Conservation (phyloP, 306 rosid genomes). For the Cicer chorassanicum region DNA sequence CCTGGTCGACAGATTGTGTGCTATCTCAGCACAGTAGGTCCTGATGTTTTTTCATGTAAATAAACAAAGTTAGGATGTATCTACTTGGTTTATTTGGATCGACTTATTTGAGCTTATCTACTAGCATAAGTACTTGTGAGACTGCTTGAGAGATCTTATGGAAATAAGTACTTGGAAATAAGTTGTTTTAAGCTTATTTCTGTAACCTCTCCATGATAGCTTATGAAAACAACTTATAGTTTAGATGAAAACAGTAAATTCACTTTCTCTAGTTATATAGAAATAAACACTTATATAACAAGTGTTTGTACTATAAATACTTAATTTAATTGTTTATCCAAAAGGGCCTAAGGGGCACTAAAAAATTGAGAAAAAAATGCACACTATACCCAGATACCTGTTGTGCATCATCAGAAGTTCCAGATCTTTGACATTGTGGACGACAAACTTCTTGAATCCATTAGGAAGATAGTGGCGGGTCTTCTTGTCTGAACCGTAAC, state of each 20-base stretch:
- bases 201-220: too few species aligned
- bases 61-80: not conserved
- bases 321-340: too few species aligned
- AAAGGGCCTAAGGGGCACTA: not conserved
- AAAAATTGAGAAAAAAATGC: not conserved
- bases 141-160: too few species aligned
- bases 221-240: too few species aligned
- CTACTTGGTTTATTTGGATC: not conserved
- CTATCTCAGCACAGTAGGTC: conserved; percentile 82
- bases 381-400: conserved; percentile 48
- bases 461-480: conserved; percentile 75
- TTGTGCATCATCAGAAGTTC: conserved; percentile 86
- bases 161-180: too few species aligned
- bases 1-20: conserved; percentile 66
- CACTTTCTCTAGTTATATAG: too few species aligned
- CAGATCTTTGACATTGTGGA: conserved; percentile 53
- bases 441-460: conserved; percentile 43
- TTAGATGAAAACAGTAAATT: too few species aligned
- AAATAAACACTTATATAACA: too few species aligned
- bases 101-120: too few species aligned
- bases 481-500: conserved; percentile 77
- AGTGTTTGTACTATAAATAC: too few species aligned
- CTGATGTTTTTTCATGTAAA: conserved; percentile 39
- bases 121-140: too few species aligned
- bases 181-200: too few species aligned